Evolutionary conservation across 176 grass and related monocot genomes (phyloP), one percentile per base, ranked within the genome.

Genomic region (Triticum urartu): DNA sequence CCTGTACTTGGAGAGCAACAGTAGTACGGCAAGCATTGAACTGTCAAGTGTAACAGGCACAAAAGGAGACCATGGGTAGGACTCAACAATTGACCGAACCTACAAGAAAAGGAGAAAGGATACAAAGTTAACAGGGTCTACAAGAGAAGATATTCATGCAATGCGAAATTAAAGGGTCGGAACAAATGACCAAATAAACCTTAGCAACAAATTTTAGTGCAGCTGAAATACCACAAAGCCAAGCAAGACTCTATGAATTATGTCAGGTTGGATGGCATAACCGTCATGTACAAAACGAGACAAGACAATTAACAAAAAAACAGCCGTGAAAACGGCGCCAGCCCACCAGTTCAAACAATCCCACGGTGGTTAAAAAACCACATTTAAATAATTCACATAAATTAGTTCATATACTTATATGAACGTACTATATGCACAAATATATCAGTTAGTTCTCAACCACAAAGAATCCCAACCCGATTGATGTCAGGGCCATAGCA

Each of bases 1-100:
- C 82, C 94, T 89, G 52, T 98, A 96, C 82, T 98, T 98, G 40
- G 97, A 98, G 43, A 98, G 97, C 87, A 98, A 86, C 42, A 98
- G 63, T 39, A 98, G 35, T 70, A 96, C 97, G 59, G 88, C 87
- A 71, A 98, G 92, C 97, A 96, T 95, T 32, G 94, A 90, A 85
- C 64, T 94, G 43, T 89, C 92, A 33, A 92, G 88, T 6, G 84
- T 88, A 85, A 95, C 72, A 39, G 96, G 96, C 22, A 98, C 90
- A 22, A 98, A 98, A 56, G 92, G 96, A 59, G 91, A 81, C 90
- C 91, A 92, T 9, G 26, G 81, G 60, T 92, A 87, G 50, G 89
- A 92, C 69, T 93, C 88, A 43, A 98, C 70, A 69, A 98, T 92
- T 13, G 88, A 92, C 17, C 85, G 86, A 88, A 92, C 96, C 96